These are phyloP conservation scores for Herpetomonas tarakana DNA, from an alignment of 208 protist species.

Conservation along the genomic window DNA sequence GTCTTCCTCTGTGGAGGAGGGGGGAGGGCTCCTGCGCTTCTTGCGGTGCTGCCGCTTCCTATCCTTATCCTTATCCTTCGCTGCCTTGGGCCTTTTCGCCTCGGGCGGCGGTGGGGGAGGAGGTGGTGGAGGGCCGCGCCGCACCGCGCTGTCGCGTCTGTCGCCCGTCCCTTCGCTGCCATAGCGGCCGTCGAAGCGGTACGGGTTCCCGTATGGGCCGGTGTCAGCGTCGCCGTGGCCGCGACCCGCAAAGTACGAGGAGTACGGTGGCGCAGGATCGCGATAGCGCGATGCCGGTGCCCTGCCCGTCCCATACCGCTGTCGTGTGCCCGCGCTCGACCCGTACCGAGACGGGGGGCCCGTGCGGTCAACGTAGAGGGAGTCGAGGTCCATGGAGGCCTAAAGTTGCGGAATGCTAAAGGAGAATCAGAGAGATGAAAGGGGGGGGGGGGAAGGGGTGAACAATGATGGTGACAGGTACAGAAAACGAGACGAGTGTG, in stretches of 20 bases:
- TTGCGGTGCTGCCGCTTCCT: neutral
- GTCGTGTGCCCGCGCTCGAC: neutral
- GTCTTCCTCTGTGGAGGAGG: neutral
- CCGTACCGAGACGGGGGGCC: neutral
- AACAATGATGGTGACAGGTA: too few species aligned
- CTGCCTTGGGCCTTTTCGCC: neutral
- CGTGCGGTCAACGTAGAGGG: neutral
- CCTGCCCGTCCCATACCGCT: neutral
- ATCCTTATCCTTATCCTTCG: neutral
- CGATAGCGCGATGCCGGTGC: neutral
- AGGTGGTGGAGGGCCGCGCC: neutral
- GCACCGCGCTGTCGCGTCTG: neutral
- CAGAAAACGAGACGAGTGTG: constrained; percentile 12
- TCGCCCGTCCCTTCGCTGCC: neutral
- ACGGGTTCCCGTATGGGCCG: neutral
- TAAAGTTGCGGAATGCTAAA: too few species aligned
- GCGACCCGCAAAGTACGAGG: too few species aligned
- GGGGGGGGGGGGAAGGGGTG: neutral
- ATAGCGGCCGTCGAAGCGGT: too few species aligned
- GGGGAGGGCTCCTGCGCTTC: constrained; percentile 1
- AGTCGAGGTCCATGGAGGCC: constrained; percentile 11
- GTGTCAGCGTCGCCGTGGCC: neutral
- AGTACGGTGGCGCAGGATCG: neutral
- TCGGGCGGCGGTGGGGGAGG: neutral
- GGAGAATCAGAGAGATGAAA: neutral